Conservation (phyloP, 2,329 filamentous ascomycete genomes). For the Pyricularia pennisetigena region DNA sequence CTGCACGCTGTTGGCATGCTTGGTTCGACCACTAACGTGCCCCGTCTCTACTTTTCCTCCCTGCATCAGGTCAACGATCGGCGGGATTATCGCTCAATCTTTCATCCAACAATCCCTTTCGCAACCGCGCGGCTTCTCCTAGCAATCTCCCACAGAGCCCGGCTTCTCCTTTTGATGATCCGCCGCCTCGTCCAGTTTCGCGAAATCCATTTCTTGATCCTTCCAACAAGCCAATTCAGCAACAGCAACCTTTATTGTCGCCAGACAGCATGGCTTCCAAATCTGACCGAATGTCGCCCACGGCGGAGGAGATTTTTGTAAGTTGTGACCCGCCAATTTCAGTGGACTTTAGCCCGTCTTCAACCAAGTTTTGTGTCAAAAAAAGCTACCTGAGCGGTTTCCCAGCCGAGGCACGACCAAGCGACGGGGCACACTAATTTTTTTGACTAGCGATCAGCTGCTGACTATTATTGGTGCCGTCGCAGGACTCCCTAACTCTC, state of each 20-base stretch:
- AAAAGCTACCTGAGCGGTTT: not conserved
- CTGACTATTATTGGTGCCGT: not conserved
- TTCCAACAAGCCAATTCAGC: slow-evolving; percentile 21
- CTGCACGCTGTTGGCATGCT: slow-evolving; percentile 19
- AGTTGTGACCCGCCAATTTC: slow-evolving; percentile 26
- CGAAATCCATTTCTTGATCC: slow-evolving; percentile 69
- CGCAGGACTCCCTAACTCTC: slow-evolving; percentile 56
- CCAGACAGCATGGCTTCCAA: slow-evolving; percentile 39
- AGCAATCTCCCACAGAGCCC: slow-evolving; percentile 26
- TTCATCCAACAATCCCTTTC: slow-evolving; percentile 74
- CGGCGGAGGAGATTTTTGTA: slow-evolving; percentile 69
- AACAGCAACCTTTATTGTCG: slow-evolving; percentile 24
- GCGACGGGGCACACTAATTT: not conserved
- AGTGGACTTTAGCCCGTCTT: slow-evolving; percentile 3
- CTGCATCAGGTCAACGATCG: slow-evolving; percentile 33
- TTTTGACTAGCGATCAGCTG: not conserved
- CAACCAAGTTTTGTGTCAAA: slow-evolving; percentile 21
- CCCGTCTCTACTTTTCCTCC: slow-evolving; percentile 14
- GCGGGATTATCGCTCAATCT: slow-evolving; percentile 54
- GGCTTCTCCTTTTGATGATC: slow-evolving; percentile 52
- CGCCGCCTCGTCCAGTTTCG: slow-evolving; percentile 51
- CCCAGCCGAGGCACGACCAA: not conserved
- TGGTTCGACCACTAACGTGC: slow-evolving; percentile 7
- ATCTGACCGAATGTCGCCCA: slow-evolving; percentile 36
- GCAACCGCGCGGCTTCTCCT: slow-evolving; percentile 61